Evolutionary conservation across 108 stramenopile species (phyloP).

Genomic region (Skeletonema grethae): DNA sequence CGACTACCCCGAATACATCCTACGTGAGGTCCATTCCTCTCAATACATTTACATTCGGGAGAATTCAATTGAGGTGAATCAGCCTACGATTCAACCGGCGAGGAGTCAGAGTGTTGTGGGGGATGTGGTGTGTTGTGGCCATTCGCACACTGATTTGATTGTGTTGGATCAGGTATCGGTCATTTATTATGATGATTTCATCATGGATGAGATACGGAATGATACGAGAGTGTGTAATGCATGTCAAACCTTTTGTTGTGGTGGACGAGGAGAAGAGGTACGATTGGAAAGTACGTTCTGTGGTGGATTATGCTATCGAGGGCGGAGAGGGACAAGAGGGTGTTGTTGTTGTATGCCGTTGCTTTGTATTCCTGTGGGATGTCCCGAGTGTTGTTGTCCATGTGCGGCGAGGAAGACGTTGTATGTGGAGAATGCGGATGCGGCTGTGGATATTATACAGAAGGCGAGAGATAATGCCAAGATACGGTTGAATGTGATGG

Average conservation of each 20-base stretch:
- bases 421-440: slow-evolving; percentile 50
- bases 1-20: slow-evolving; percentile 57
- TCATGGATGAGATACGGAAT: slow-evolving; percentile 55
- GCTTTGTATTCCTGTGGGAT: slow-evolving; percentile 40
- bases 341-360: slow-evolving; percentile 21
- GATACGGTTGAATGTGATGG: slow-evolving; percentile 39
- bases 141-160: slow-evolving; percentile 33
- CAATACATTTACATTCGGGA: slow-evolving; percentile 61
- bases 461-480: slow-evolving; percentile 58
- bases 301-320: slow-evolving; percentile 47
- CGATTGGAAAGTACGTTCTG: slow-evolving; percentile 52
- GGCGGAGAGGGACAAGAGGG: background rate
- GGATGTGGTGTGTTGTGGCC: slow-evolving; percentile 46
- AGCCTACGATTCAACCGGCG: slow-evolving; percentile 43
- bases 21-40: slow-evolving; percentile 54
- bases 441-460: slow-evolving; percentile 49
- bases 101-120: slow-evolving; percentile 21
- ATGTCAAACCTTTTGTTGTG: slow-evolving; percentile 51
- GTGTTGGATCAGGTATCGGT: slow-evolving; percentile 56
- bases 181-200: slow-evolving; percentile 61
- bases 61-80: slow-evolving; percentile 66
- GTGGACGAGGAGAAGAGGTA: slow-evolving; percentile 54
- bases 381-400: slow-evolving; percentile 42
- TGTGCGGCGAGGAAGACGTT: slow-evolving; percentile 45
- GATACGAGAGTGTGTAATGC: slow-evolving; percentile 56